Percentiles rank a stretch among this genome's conserved stretches.
phyloP scores from a whole-genome alignment of 305 asterid species.

The Nicotiana rustica region DNA sequence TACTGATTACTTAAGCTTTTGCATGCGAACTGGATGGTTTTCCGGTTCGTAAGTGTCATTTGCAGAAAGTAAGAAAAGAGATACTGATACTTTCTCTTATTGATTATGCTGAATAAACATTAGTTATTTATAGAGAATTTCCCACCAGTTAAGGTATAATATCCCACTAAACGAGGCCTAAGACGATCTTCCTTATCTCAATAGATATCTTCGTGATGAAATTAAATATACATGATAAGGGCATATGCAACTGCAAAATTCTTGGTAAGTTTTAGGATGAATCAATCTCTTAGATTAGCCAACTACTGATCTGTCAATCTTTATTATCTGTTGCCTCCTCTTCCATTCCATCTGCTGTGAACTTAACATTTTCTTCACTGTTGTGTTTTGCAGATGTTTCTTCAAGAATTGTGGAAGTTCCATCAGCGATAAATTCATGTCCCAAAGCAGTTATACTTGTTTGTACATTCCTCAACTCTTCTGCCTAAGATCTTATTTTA shows the following conservation, averaged over 20 bases:
- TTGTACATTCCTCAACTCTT: constrained; percentile 80
- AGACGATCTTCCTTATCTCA: neutral
- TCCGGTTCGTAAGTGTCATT: too few species aligned
- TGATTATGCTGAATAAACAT: neutral
- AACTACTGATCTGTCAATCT: constrained; percentile 17
- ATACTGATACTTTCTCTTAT: neutral
- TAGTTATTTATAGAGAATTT: neutral
- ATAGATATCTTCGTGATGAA: neutral
- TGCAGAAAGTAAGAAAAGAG: too few species aligned
- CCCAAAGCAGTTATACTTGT: constrained; percentile 95
- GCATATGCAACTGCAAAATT: constrained; percentile 21
- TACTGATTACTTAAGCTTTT: too few species aligned
- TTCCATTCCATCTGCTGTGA: constrained; percentile 34
- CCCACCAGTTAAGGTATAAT: neutral
- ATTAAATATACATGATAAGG: neutral
- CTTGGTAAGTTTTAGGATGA: constrained; percentile 14
- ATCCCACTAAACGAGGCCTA: neutral
- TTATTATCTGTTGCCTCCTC: constrained; percentile 30
- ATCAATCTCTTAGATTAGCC: constrained; percentile 11
- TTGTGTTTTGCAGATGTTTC: constrained; percentile 59
- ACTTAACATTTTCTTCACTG: constrained; percentile 24
- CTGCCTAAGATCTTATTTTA: constrained; percentile 32
- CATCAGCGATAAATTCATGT: constrained; percentile 59
- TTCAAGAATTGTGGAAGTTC: constrained; percentile 67
- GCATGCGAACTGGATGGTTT: too few species aligned